Evolutionary conservation across 2,329 filamentous ascomycete species (phyloP).

Genomic region (Aspergillus sp.): DNA sequence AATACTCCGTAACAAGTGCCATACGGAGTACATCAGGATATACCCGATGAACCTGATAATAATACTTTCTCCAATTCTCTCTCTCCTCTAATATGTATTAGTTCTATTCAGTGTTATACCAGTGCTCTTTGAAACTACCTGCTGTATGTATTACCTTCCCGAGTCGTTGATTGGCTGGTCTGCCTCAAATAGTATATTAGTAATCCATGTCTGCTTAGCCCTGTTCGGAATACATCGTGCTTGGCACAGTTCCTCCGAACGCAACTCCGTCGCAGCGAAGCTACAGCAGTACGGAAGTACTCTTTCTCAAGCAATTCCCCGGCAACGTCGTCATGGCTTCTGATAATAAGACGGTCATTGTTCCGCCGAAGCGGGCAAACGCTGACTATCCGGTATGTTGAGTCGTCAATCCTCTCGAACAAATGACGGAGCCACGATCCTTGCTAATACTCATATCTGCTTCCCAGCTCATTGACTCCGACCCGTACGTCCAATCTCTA

Average conservation of each 20-base stretch:
- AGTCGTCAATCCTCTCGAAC: constrained; percentile 5
- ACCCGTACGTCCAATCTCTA: constrained; percentile 63
- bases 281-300: constrained; percentile 1
- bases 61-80: too few species aligned
- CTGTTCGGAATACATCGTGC: constrained; percentile 3
- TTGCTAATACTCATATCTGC: constrained; percentile 13
- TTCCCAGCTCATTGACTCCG: constrained; percentile 89
- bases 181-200: background rate
- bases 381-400: constrained; percentile 77
- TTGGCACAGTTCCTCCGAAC: constrained; percentile 20
- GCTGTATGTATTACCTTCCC: background rate
- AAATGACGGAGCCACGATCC: background rate
- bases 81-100: background rate
- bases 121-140: too few species aligned
- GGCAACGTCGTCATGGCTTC: constrained; percentile 26
- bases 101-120: background rate
- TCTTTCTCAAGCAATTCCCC: background rate
- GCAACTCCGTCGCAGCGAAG: constrained; percentile 17
- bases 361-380: constrained; percentile 69
- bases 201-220: constrained; percentile 8
- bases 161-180: background rate
- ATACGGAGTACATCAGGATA: too few species aligned
- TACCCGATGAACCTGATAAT: too few species aligned
- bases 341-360: constrained; percentile 39
- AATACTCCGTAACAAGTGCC: too few species aligned